These are phyloP conservation scores for Plasmodium knowlesi DNA, from an alignment of 169 alveolate species.

Conservation along the genomic window DNA sequence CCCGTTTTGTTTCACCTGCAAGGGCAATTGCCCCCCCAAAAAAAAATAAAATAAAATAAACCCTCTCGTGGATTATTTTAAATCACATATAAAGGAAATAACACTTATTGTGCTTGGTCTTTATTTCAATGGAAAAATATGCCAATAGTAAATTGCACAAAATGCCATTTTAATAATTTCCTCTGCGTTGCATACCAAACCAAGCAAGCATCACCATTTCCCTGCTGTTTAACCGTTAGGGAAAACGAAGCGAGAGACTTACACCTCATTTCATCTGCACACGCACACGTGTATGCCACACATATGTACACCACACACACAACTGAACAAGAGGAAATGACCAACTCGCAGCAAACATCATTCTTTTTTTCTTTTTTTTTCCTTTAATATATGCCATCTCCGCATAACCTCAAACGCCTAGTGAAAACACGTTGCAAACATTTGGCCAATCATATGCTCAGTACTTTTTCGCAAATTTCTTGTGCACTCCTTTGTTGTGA, in stretches of 20 bases:
- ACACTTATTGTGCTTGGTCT: not conserved
- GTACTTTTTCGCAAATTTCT: not conserved
- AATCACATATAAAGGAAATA: not conserved
- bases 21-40: not conserved
- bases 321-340: not conserved
- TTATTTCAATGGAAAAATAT: not conserved
- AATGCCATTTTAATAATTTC: constrained; percentile 4
- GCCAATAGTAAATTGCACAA: not conserved
- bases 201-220: not conserved
- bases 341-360: not conserved
- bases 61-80: not conserved
- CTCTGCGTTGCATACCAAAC: not conserved
- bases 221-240: not conserved
- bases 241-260: not conserved
- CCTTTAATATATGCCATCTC: not conserved
- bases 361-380: not conserved
- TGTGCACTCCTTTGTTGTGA: not conserved
- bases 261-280: not conserved
- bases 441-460: not conserved
- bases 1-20: not conserved
- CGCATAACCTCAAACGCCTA: not conserved
- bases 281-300: not conserved
- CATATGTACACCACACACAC: not conserved
- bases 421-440: not conserved
- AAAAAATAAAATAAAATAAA: too few species aligned